Percentiles rank a stretch among this genome's conserved stretches.
Evolutionary conservation across 202 grass and related monocot species (phyloP).

Genomic region (Dendrocalamus latiflorus): DNA sequence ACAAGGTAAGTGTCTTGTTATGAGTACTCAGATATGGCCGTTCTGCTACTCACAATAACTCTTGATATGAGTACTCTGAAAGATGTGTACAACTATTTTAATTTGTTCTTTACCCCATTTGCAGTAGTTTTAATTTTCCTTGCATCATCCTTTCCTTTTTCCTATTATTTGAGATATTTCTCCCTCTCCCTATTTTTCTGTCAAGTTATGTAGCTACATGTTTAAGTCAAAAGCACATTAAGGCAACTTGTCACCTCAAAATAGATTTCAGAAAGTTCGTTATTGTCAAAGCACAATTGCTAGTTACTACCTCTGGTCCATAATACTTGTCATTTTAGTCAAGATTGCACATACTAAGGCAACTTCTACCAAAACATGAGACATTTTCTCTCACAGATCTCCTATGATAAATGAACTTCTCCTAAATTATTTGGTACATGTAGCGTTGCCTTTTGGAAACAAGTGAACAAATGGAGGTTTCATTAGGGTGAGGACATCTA

Average conservation of each 20-base stretch:
- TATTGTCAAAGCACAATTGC: not conserved
- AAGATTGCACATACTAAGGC: not conserved
- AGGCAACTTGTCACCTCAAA: not conserved
- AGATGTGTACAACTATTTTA: not conserved
- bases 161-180: not conserved
- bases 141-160: not conserved
- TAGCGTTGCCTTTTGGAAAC: not conserved
- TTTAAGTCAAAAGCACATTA: not conserved
- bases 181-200: not conserved
- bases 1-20: conserved; percentile 62
- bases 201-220: not conserved
- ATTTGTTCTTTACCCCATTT: not conserved
- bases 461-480: not conserved
- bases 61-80: conserved; percentile 11
- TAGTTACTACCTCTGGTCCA: no score
- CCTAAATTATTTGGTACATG: not conserved
- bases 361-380: not conserved
- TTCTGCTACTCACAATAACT: conserved; percentile 69
- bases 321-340: not conserved
- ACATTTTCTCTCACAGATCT: not conserved
- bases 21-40: conserved; percentile 39
- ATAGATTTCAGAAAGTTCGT: not conserved
- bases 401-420: not conserved
- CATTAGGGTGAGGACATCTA: not conserved
- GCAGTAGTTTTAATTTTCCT: not conserved